These are phyloP conservation scores for Sungouiozyma intestinalis DNA, from an alignment of 805 yeast species.

Conservation along the genomic window DNA sequence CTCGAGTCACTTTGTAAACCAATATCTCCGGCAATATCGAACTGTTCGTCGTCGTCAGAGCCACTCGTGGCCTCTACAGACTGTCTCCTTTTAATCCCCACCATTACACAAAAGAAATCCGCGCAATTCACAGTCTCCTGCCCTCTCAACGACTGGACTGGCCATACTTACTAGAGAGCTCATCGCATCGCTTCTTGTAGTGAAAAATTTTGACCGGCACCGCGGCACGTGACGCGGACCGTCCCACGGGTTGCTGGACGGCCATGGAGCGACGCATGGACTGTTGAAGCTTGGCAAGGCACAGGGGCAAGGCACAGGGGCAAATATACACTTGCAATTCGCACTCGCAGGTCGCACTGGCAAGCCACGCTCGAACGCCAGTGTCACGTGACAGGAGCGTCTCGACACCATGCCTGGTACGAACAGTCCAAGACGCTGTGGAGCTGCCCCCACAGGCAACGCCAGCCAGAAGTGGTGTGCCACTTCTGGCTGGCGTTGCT, in stretches of 20 bases:
- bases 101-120: background rate
- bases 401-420: no score
- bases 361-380: no score
- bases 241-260: no score
- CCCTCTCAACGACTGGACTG: background rate
- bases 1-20: constrained; percentile 34
- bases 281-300: no score
- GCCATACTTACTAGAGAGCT: constrained; percentile 1
- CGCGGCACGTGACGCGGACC: background rate
- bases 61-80: background rate
- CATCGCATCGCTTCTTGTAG: constrained; percentile 7
- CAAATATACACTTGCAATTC: no score
- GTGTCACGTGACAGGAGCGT: no score
- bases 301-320: no score
- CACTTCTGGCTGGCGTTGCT: background rate
- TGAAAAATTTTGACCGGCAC: constrained; percentile 1
- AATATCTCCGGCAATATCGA: constrained; percentile 54
- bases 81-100: constrained; percentile 1
- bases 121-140: background rate
- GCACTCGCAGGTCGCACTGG: no score
- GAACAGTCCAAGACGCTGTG: no score
- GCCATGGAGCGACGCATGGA: no score
- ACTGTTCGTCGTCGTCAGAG: constrained; percentile 19
- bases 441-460: no score
- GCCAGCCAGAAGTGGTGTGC: background rate